Evolutionary conservation across 2,329 filamentous ascomycete species (phyloP).

Genomic region (Lomentospora prolificans): DNA sequence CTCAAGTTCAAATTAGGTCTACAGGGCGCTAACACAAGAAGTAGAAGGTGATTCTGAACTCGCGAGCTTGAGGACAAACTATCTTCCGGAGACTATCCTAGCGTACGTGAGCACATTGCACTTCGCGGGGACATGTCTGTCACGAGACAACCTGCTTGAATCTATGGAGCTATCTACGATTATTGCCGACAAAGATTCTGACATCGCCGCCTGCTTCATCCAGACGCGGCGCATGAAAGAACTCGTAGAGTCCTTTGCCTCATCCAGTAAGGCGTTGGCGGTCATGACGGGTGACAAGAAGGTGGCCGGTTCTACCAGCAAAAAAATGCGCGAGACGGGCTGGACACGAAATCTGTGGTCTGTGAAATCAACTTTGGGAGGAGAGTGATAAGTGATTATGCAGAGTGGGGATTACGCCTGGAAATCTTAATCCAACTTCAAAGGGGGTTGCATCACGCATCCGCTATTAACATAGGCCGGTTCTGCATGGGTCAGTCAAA

Average conservation of each 20-base stretch:
- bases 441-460: too few relatives aligned
- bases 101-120: conserved; percentile 76
- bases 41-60: conserved; percentile 52
- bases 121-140: conserved; percentile 64
- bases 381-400: background rate
- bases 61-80: conserved; percentile 57
- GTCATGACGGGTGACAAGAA: conserved; percentile 47
- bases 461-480: too few relatives aligned
- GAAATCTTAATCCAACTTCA: too few relatives aligned
- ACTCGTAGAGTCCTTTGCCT: conserved; percentile 65
- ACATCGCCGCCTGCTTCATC: conserved; percentile 55
- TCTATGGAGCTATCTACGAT: conserved; percentile 77
- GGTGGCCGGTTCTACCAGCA: conserved; percentile 34
- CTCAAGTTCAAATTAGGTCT: background rate
- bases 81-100: conserved; percentile 77
- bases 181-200: conserved; percentile 61
- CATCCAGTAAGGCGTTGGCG: conserved; percentile 62
- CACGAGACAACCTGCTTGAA: conserved; percentile 67
- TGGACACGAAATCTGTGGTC: conserved; percentile 56
- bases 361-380: conserved; percentile 29
- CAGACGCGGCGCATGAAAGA: conserved; percentile 61
- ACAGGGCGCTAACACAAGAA: conserved; percentile 12
- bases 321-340: conserved; percentile 51
- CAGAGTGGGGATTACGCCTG: too few relatives aligned
- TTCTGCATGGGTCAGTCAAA: too few relatives aligned